phyloP scores from a whole-genome alignment of 257 asterid genomes.

The Solanum stenotomum region DNA sequence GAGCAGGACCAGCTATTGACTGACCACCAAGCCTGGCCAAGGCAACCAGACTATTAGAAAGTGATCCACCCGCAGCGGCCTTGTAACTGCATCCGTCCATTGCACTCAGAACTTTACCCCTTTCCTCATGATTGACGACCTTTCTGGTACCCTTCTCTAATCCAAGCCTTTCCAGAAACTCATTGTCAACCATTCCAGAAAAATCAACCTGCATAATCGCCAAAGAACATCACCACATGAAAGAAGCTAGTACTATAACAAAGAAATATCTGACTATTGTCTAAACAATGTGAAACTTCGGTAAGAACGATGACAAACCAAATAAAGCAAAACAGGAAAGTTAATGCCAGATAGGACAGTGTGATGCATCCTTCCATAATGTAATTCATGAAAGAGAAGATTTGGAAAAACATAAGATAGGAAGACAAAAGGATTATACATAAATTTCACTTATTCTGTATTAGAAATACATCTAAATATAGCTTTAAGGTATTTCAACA shows the following conservation, averaged over 20 bases:
- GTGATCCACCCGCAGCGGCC: constrained; percentile 99
- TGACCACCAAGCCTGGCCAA: constrained; percentile 94
- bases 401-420: neutral
- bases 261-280: neutral
- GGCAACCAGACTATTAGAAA: constrained; percentile 88
- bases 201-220: constrained; percentile 66
- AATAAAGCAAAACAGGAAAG: neutral
- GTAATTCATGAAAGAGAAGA: neutral
- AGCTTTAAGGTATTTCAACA: neutral
- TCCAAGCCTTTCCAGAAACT: constrained; percentile 60
- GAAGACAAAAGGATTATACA: neutral
- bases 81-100: constrained; percentile 98
- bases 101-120: constrained; percentile 80
- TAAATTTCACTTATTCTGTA: neutral
- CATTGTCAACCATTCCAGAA: constrained; percentile 85
- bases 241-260: neutral
- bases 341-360: neutral
- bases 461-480: neutral
- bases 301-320: neutral
- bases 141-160: constrained; percentile 87
- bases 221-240: neutral
- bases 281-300: neutral
- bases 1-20: constrained; percentile 52
- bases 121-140: constrained; percentile 85
- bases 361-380: neutral